phyloP scores from a whole-genome alignment of 345 rosid genomes.

The Citrus sp. region DNA sequence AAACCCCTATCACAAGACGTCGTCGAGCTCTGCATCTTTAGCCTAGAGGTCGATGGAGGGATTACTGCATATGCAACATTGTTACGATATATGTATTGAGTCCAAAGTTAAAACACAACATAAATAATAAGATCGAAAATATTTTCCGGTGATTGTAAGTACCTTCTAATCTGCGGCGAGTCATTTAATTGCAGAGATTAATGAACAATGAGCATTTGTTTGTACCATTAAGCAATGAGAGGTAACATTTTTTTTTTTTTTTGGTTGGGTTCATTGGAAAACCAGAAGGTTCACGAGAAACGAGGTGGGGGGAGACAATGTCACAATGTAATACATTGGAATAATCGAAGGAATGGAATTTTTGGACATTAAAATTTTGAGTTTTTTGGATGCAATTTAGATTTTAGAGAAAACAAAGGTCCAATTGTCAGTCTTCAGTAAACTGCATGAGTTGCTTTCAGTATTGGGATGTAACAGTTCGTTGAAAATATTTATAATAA shows the following conservation, averaged over 20 bases:
- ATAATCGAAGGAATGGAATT: conserved; percentile 5
- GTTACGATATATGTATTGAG: not conserved
- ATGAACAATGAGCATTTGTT: not conserved
- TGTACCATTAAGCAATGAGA: not conserved
- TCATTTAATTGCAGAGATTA: not conserved
- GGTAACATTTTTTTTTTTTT: not conserved
- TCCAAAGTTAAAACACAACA: not conserved
- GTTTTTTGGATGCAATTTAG: not conserved
- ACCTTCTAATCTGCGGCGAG: conserved; percentile 9
- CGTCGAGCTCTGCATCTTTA: conserved; percentile 12
- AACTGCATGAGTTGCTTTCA: not conserved
- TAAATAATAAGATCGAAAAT: not conserved
- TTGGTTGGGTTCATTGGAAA: not conserved
- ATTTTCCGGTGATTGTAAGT: not conserved
- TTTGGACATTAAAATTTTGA: conserved; percentile 2
- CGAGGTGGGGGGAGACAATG: not conserved
- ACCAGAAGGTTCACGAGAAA: not conserved
- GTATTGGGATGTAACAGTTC: not conserved
- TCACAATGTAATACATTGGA: not conserved
- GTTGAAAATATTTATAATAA: not conserved
- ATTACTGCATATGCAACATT: conserved; percentile 11
- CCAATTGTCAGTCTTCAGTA: conserved; percentile 3
- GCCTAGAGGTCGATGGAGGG: conserved; percentile 10
- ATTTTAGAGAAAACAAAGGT: not conserved
- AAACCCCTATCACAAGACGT: not conserved